Conservation (phyloP, 371 early-diverging fungal genomes). For the Mortierella sp. region DNA sequence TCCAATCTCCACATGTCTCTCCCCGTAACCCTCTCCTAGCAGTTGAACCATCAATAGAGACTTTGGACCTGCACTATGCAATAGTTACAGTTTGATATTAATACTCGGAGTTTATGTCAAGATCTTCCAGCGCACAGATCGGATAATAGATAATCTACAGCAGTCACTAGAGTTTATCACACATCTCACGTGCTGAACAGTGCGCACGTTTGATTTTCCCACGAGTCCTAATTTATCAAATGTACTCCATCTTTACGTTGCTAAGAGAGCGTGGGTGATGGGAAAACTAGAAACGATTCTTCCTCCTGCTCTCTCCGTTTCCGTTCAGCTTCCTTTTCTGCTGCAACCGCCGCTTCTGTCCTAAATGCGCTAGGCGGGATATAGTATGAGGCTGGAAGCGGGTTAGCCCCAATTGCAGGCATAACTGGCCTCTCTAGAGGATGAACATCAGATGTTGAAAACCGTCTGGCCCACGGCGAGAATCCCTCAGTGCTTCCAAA, state of each 20-base stretch:
- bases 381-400: conserved; percentile 39
- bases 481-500: background rate
- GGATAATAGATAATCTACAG: conserved; percentile 27
- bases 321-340: conserved; percentile 33
- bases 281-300: conserved; percentile 34
- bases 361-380: conserved; percentile 49
- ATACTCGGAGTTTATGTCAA: conserved; percentile 5
- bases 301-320: conserved; percentile 32
- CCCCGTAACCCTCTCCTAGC: background rate
- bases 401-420: conserved; percentile 10
- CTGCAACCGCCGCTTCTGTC: conserved; percentile 41
- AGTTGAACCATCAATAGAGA: too few relatives aligned
- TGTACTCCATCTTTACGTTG: background rate
- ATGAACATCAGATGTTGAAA: conserved; percentile 4
- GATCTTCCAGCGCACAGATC: conserved; percentile 23
- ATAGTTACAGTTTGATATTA: background rate
- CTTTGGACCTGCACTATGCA: too few relatives aligned
- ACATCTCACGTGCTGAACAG: background rate
- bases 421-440: conserved; percentile 13
- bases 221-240: conserved; percentile 19
- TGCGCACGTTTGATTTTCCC: conserved; percentile 18
- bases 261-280: conserved; percentile 29
- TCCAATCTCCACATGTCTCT: background rate
- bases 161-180: conserved; percentile 7
- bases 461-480: background rate